phyloP scores from a whole-genome alignment of 1,284 basidiomycete genomes.

The Trichosporon asahii region DNA sequence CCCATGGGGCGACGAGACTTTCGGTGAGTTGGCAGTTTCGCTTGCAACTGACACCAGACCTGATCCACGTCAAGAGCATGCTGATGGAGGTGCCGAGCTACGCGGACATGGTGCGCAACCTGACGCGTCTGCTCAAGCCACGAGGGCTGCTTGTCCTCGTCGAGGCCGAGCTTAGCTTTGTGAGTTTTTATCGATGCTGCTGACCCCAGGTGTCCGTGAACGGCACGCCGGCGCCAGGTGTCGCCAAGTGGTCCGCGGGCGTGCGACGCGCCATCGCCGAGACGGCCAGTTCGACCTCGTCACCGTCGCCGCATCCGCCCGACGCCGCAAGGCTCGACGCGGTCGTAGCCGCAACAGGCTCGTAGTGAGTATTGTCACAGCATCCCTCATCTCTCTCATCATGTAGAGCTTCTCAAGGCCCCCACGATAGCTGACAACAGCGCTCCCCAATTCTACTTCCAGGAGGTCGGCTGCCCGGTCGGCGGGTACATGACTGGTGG shows the following conservation, averaged over 20 bases:
- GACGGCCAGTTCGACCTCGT: background rate
- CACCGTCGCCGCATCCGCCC: background rate
- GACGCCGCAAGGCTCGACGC: slow-evolving; percentile 16
- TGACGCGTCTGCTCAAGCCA: slow-evolving; percentile 37
- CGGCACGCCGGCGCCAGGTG: slow-evolving; percentile 8
- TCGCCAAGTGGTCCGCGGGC: slow-evolving; percentile 31
- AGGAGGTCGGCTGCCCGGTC: slow-evolving; percentile 40
- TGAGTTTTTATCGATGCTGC: slow-evolving; percentile 20
- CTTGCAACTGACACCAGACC: slow-evolving; percentile 24
- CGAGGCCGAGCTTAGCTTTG: slow-evolving; percentile 41
- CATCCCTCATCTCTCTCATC: background rate
- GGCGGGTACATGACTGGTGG: slow-evolving; percentile 34
- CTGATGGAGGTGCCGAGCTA: slow-evolving; percentile 40
- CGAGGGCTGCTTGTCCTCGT: slow-evolving; percentile 45
- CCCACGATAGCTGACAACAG: slow-evolving; percentile 21
- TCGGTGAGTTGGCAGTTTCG: slow-evolving; percentile 27
- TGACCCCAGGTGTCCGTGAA: slow-evolving; percentile 19
- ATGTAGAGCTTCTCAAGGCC: no score
- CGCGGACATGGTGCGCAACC: slow-evolving; percentile 33
- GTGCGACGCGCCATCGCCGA: slow-evolving; percentile 29
- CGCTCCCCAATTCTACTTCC: slow-evolving; percentile 31
- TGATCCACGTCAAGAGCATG: slow-evolving; percentile 47
- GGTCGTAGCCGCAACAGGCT: slow-evolving; percentile 28
- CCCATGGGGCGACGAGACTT: slow-evolving; percentile 30
- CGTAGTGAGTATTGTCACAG: slow-evolving; percentile 33